These are phyloP conservation scores for Fusarium sp. DNA, from an alignment of 2,329 filamentous ascomycete genomes.

Conservation along the genomic window DNA sequence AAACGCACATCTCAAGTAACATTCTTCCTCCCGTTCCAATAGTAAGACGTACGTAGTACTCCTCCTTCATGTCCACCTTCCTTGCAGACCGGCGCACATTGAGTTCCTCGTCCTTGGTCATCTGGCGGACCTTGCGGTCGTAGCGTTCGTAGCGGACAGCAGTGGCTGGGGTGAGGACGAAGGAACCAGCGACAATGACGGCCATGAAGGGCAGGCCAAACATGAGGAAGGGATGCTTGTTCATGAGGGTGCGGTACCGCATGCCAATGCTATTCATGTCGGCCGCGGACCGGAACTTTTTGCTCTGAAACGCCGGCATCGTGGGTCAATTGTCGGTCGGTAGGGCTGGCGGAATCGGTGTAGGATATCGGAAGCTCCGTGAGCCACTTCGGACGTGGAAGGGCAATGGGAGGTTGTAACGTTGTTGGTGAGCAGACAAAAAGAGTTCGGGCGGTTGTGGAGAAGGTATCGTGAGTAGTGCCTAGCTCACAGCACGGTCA, in stretches of 20 bases:
- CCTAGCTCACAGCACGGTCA: not conserved
- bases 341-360: slow-evolving; percentile 4
- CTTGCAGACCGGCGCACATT: slow-evolving; percentile 78
- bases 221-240: slow-evolving; percentile 85
- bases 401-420: slow-evolving; percentile 5
- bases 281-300: slow-evolving; percentile 76
- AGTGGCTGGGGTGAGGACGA: slow-evolving; percentile 93
- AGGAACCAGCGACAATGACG: slow-evolving; percentile 91
- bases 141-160: slow-evolving; percentile 94
- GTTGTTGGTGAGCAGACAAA: slow-evolving; percentile 3
- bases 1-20: not conserved
- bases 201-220: slow-evolving; percentile 94
- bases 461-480: not conserved
- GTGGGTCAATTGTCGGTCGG: slow-evolving; percentile 14
- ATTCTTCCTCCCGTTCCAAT: slow-evolving; percentile 1
- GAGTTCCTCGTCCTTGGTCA: slow-evolving; percentile 88
- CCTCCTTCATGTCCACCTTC: slow-evolving; percentile 84
- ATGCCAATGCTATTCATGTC: slow-evolving; percentile 77
- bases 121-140: slow-evolving; percentile 87
- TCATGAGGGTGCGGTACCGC: slow-evolving; percentile 79
- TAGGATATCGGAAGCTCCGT: slow-evolving; percentile 19
- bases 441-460: slow-evolving; percentile 22
- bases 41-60: slow-evolving; percentile 79
- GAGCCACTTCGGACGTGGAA: slow-evolving; percentile 2
- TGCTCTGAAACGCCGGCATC: slow-evolving; percentile 70